Conservation (phyloP, 2,329 filamentous ascomycete genomes). For the Fusarium acutatum region DNA sequence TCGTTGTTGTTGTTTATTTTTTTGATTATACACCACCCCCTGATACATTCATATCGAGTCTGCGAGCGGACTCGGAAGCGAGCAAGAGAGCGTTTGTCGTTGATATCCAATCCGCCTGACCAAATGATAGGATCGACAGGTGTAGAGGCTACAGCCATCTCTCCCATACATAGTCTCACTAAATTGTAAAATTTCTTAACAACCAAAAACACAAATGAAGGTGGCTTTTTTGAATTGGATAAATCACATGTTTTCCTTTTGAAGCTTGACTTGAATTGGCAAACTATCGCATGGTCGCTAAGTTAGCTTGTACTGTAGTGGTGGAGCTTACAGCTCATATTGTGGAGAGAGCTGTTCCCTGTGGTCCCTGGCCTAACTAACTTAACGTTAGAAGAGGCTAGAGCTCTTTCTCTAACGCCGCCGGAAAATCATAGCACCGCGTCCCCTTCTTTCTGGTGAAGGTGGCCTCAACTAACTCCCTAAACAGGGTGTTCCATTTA, state of each 20-base stretch:
- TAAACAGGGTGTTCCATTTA: conserved; percentile 30
- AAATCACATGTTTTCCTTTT: conserved; percentile 8
- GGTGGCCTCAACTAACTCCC: conserved; percentile 53
- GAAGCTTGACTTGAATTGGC: conserved; percentile 3
- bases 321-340: conserved; percentile 16
- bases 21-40: conserved; percentile 47
- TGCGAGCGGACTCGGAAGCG: conserved; percentile 45
- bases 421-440: conserved; percentile 49
- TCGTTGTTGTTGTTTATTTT: conserved; percentile 38
- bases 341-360: conserved; percentile 2
- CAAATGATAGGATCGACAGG: conserved; percentile 39
- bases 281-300: conserved; percentile 11
- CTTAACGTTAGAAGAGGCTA: no score
- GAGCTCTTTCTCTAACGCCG: conserved; percentile 13
- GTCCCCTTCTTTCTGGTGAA: conserved; percentile 49
- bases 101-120: conserved; percentile 34
- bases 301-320: not conserved
- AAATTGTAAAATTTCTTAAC: conserved; percentile 44
- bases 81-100: conserved; percentile 43
- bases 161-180: conserved; percentile 46
- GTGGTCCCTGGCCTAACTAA: not conserved
- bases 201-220: not conserved
- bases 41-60: conserved; percentile 46
- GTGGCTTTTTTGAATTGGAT: not conserved
- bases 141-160: conserved; percentile 40